A percentile compares a stretch with the other conserved stretches of the same genome.
These are phyloP conservation scores for Aspergillus nanangensis DNA, from an alignment of 495 filamentous ascomycete genomes.

Conservation along the genomic window DNA sequence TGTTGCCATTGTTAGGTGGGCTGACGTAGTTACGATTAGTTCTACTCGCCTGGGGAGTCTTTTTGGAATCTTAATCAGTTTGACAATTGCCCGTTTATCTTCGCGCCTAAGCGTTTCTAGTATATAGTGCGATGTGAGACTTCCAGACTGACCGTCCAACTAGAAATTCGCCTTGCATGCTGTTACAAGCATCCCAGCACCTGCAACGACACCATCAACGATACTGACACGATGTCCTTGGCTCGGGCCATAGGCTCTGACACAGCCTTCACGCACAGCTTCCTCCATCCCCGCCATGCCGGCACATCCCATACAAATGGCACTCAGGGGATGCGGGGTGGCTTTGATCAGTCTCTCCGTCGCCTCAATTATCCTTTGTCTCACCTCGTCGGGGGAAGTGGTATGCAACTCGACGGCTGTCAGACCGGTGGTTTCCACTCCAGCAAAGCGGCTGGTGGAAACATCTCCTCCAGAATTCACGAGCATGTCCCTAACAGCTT, in stretches of 20 bases:
- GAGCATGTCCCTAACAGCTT: slow-evolving; percentile 54
- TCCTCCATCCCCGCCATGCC: slow-evolving; percentile 89
- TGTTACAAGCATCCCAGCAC: slow-evolving; percentile 59
- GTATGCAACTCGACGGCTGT: slow-evolving; percentile 78
- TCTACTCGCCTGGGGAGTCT: no score
- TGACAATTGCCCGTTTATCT: no score
- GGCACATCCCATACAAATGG: slow-evolving; percentile 72
- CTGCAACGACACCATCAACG: slow-evolving; percentile 81
- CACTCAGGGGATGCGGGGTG: slow-evolving; percentile 34
- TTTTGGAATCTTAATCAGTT: no score
- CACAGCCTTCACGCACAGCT: slow-evolving; percentile 66
- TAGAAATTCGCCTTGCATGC: slow-evolving; percentile 39
- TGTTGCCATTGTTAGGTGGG: no score
- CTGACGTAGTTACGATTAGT: no score
- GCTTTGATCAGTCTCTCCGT: slow-evolving; percentile 57
- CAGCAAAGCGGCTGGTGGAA: slow-evolving; percentile 54
- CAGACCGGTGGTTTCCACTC: slow-evolving; percentile 80
- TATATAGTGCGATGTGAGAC: no score
- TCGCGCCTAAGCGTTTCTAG: no score
- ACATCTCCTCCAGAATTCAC: slow-evolving; percentile 35
- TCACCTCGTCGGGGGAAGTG: slow-evolving; percentile 59
- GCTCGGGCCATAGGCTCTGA: slow-evolving; percentile 56
- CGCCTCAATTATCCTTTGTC: slow-evolving; percentile 61
- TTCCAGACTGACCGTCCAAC: no score
- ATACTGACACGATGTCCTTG: slow-evolving; percentile 60